These are phyloP conservation scores for Eucalyptus lansdowneana DNA, from an alignment of 345 rosid species.

Conservation along the genomic window DNA sequence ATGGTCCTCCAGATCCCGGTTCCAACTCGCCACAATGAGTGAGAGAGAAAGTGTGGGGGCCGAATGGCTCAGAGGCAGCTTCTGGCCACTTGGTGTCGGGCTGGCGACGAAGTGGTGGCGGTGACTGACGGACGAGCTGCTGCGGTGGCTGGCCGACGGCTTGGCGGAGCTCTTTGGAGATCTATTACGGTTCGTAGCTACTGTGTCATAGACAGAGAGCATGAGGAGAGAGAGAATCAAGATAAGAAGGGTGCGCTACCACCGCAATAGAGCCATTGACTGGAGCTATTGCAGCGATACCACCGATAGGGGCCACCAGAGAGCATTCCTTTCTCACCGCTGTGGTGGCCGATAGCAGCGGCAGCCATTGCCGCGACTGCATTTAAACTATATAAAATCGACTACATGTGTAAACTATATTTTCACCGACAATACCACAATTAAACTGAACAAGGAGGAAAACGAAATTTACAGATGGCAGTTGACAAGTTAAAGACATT, in stretches of 20 bases:
- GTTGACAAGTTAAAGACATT: too few relatives aligned
- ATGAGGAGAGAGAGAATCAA: background rate
- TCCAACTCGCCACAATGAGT: fast-evolving
- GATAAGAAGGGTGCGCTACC: too few relatives aligned
- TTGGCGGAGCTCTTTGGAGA: background rate
- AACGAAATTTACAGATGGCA: fast-evolving
- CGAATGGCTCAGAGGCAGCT: too few relatives aligned
- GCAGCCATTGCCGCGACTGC: too few relatives aligned
- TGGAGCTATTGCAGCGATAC: fast-evolving
- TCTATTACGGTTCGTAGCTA: too few relatives aligned
- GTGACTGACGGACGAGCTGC: background rate
- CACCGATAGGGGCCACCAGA: too few relatives aligned
- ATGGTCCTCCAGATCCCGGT: background rate
- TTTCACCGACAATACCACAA: too few relatives aligned
- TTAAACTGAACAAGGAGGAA: too few relatives aligned
- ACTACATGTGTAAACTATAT: fast-evolving
- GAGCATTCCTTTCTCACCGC: too few relatives aligned
- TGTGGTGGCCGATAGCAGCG: too few relatives aligned
- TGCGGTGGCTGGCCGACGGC: background rate
- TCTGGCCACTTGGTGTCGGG: background rate
- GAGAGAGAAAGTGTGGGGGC: background rate
- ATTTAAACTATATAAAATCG: too few relatives aligned
- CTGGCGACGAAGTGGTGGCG: fast-evolving
- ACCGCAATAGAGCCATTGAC: too few relatives aligned
- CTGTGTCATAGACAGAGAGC: fast-evolving